These are phyloP conservation scores for Nyctanthes arbortristis DNA, from an alignment of 257 asterid genomes.

Conservation along the genomic window DNA sequence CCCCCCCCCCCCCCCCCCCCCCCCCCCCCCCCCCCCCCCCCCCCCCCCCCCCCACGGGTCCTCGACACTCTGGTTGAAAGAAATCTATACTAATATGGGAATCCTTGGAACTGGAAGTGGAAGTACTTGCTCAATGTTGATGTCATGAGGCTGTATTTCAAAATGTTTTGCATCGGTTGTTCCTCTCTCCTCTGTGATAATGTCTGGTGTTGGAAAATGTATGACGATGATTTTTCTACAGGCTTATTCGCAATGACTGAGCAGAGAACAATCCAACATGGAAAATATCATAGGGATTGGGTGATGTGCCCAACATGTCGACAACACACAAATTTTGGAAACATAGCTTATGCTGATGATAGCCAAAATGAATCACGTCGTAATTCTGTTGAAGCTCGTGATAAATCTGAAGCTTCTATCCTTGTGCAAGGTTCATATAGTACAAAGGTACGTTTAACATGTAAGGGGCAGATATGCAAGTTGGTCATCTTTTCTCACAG, in stretches of 20 bases:
- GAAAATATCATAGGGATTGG: slow-evolving; percentile 49
- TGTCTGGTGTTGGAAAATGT: slow-evolving; percentile 18
- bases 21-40: too few relatives aligned
- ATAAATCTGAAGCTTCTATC: slow-evolving; percentile 55
- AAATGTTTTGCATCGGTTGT: slow-evolving; percentile 14
- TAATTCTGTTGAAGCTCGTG: slow-evolving; percentile 29
- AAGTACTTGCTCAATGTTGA: slow-evolving; percentile 6
- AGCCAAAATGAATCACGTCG: slow-evolving; percentile 33
- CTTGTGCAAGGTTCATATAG: slow-evolving; percentile 89
- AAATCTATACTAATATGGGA: slow-evolving; percentile 3
- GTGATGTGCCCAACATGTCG: slow-evolving; percentile 96
- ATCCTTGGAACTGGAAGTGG: not conserved
- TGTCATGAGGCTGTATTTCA: not conserved
- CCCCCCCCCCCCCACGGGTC: too few relatives aligned
- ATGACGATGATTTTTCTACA: slow-evolving; percentile 30
- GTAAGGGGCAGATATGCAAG: not conserved
- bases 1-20: too few relatives aligned
- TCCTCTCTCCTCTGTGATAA: slow-evolving; percentile 25
- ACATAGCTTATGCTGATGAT: slow-evolving; percentile 87
- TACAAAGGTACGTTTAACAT: slow-evolving; percentile 63
- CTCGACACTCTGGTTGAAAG: slow-evolving; percentile 4
- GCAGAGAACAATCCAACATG: slow-evolving; percentile 49
- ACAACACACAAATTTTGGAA: slow-evolving; percentile 74
- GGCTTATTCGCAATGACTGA: slow-evolving; percentile 92
- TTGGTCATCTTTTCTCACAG: slow-evolving; percentile 7